phyloP scores from a whole-genome alignment of 1,139 yeast species.

The Blastobotrys malaysiensis region DNA sequence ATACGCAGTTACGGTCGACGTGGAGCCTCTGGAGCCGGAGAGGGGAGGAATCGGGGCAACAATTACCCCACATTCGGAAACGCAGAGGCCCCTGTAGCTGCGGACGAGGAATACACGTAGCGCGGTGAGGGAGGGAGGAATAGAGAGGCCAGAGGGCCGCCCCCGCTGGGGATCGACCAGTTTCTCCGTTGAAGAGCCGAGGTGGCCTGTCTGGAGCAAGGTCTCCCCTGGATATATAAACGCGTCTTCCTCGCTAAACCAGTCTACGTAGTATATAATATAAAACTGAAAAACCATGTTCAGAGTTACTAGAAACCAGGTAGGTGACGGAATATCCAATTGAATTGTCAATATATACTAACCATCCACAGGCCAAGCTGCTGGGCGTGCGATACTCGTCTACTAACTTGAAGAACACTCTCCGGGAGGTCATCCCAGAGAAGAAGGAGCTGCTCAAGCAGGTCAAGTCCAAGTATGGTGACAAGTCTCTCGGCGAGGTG shows the following conservation, averaged over 20 bases:
- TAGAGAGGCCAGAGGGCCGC: not conserved
- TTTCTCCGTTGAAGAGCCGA: not conserved
- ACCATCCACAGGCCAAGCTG: not conserved
- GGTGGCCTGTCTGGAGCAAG: not conserved
- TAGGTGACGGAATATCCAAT: not conserved
- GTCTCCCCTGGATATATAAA: not conserved
- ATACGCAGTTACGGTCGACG: no score
- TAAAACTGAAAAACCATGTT: not conserved
- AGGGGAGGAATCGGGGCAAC: not conserved
- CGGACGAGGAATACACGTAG: not conserved
- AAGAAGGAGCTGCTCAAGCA: constrained; percentile 36
- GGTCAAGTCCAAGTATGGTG: constrained; percentile 36
- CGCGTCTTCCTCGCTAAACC: not conserved
- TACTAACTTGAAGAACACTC: constrained; percentile 34
- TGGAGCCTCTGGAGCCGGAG: not conserved
- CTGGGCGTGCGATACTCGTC: constrained; percentile 23
- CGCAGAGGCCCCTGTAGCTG: not conserved
- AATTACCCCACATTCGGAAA: not conserved
- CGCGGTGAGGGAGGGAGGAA: no score
- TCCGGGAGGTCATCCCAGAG: constrained; percentile 40
- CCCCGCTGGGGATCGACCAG: not conserved
- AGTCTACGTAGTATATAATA: not conserved
- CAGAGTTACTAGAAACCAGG: not conserved
- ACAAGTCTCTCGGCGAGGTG: constrained; percentile 39
- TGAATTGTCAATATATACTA: not conserved